Conservation (phyloP, 2,329 filamentous ascomycete species). For the Chrysoporthe cubensis region DNA sequence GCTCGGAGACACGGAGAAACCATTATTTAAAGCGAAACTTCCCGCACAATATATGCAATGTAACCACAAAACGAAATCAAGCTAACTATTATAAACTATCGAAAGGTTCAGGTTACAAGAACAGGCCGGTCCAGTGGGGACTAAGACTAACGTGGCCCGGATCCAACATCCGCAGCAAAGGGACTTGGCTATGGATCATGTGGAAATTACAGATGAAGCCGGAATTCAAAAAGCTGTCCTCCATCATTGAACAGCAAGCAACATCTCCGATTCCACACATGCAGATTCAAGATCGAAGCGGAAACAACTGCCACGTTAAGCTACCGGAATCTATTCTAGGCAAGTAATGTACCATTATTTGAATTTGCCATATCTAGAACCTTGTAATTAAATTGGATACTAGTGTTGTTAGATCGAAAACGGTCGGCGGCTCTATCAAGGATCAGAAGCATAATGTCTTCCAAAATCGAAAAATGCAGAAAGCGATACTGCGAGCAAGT, state of each 20-base stretch:
- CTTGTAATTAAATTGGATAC: neutral
- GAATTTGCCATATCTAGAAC: neutral
- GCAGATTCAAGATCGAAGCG: neutral
- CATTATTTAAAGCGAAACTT: too few species aligned
- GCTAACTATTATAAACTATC: too few species aligned
- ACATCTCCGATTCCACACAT: neutral
- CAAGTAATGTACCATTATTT: neutral
- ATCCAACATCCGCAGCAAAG: too few species aligned
- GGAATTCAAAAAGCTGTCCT: neutral
- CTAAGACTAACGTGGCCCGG: too few species aligned
- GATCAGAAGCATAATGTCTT: neutral
- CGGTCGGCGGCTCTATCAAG: neutral
- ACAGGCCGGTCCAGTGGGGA: too few species aligned
- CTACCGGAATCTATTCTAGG: neutral
- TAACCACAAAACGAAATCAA: too few species aligned
- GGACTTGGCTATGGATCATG: slow-evolving; percentile 15
- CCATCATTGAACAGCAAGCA: neutral
- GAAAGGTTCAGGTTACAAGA: too few species aligned
- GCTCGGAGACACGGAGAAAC: too few species aligned
- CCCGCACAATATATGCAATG: too few species aligned
- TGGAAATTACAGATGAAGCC: neutral
- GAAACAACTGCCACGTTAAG: neutral
- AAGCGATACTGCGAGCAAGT: neutral
- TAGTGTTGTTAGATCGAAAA: neutral
- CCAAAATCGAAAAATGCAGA: neutral